Percentiles rank a stretch among this genome's conserved stretches.
phyloP scores from a whole-genome alignment of 2,329 filamentous ascomycete species.

The Sarocladium brachiariae region DNA sequence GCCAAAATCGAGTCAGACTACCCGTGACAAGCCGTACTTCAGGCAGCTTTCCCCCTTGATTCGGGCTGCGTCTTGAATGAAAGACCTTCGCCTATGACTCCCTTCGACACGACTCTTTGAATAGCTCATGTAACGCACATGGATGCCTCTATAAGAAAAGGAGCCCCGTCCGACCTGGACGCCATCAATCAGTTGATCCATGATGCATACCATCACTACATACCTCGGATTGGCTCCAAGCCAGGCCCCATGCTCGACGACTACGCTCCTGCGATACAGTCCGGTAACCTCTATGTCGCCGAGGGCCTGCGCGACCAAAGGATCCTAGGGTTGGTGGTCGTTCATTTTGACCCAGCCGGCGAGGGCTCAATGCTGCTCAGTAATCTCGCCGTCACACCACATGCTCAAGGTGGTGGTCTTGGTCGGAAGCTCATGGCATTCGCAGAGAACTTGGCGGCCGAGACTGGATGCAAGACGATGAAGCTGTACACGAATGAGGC shows the following conservation, averaged over 20 bases:
- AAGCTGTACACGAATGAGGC: slow-evolving; percentile 2
- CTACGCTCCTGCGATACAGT: neutral
- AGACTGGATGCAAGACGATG: neutral
- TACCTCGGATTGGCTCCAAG: neutral
- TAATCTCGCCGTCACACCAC: neutral
- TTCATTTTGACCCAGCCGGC: neutral
- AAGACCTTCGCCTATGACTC: too few relatives aligned
- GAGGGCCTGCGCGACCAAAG: neutral
- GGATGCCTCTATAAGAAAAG: neutral
- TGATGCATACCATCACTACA: slow-evolving; percentile 4
- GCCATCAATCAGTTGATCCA: neutral
- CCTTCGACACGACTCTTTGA: too few relatives aligned
- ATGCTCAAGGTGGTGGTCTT: neutral
- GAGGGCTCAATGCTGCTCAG: neutral
- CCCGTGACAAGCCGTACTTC: too few relatives aligned
- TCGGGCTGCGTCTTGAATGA: too few relatives aligned
- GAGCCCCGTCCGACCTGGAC: neutral
- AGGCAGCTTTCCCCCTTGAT: too few relatives aligned
- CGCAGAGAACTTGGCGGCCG: neutral
- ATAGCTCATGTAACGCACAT: too few relatives aligned
- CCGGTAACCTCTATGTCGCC: neutral
- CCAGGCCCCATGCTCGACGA: slow-evolving; percentile 1
- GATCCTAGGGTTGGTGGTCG: neutral
- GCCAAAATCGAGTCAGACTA: too few relatives aligned
- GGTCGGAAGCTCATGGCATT: neutral